phyloP scores from a whole-genome alignment of 768 basidiomycete genomes.

The Auriculariales sp. region DNA sequence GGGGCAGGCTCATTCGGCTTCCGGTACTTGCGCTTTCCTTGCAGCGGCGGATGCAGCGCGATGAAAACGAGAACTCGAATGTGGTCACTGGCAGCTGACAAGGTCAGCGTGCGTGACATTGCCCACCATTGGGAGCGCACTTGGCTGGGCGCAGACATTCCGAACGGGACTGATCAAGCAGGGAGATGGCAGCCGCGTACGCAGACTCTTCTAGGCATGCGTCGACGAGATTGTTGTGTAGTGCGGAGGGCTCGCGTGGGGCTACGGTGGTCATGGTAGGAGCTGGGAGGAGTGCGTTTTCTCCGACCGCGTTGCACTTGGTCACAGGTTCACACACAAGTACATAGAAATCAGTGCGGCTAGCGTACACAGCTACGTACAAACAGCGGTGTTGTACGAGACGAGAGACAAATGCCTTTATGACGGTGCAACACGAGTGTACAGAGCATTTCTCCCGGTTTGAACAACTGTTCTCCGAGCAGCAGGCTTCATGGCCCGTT shows the following conservation, averaged over 20 bases:
- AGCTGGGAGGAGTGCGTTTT: neutral
- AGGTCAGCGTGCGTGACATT: neutral
- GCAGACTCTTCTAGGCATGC: neutral
- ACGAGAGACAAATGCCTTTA: neutral
- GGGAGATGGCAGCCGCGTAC: neutral
- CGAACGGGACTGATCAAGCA: neutral
- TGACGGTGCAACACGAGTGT: neutral
- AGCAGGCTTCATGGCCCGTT: neutral
- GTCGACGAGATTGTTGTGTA: neutral
- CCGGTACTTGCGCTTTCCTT: neutral
- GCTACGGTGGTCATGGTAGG: neutral
- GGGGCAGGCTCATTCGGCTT: neutral
- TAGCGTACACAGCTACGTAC: neutral
- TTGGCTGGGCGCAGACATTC: neutral
- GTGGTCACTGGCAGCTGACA: neutral
- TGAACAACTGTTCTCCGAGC: neutral
- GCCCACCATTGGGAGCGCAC: neutral
- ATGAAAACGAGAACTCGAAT: neutral
- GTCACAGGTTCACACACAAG: neutral
- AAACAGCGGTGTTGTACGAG: neutral
- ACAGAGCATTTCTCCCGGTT: neutral
- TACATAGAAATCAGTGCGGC: neutral
- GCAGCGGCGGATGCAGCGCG: neutral
- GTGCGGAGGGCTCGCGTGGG: neutral
- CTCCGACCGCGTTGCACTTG: neutral